Percentiles rank a stretch among this genome's conserved stretches.
phyloP scores from a whole-genome alignment of 179 eudicot species.

The Gypsophila paniculata region DNA sequence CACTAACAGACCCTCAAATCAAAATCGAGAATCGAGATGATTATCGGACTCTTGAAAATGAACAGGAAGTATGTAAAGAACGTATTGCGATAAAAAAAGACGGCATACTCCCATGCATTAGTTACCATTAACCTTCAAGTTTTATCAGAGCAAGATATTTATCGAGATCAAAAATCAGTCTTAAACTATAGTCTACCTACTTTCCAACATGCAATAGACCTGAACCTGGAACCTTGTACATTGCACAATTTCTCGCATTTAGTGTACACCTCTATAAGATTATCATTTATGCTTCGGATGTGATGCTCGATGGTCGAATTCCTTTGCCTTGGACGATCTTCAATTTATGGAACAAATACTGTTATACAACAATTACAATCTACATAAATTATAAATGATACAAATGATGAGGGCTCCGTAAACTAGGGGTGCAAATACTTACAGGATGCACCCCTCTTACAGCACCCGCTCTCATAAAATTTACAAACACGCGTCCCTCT shows the following conservation, averaged over 20 bases:
- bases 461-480: constrained; percentile 63
- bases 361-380: constrained; percentile 42
- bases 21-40: too few relatives aligned
- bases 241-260: not conserved
- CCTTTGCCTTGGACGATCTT: constrained; percentile 25
- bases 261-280: not conserved
- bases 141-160: not conserved
- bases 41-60: not conserved
- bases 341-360: constrained; percentile 36
- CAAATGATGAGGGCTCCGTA: constrained; percentile 22
- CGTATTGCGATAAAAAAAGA: too few relatives aligned
- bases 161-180: constrained; percentile 8
- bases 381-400: constrained; percentile 34
- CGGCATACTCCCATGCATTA: not conserved
- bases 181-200: not conserved
- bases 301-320: constrained; percentile 10
- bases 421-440: constrained; percentile 55
- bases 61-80: too few relatives aligned
- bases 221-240: not conserved
- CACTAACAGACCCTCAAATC: too few relatives aligned
- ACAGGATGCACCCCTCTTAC: constrained; percentile 75
- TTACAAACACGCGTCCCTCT: constrained; percentile 73
- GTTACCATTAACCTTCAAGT: not conserved
- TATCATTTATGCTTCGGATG: constrained; percentile 10
- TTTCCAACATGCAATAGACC: constrained; percentile 3